Conservation (phyloP, 768 basidiomycete species). For the Naganishia onofrii region DNA sequence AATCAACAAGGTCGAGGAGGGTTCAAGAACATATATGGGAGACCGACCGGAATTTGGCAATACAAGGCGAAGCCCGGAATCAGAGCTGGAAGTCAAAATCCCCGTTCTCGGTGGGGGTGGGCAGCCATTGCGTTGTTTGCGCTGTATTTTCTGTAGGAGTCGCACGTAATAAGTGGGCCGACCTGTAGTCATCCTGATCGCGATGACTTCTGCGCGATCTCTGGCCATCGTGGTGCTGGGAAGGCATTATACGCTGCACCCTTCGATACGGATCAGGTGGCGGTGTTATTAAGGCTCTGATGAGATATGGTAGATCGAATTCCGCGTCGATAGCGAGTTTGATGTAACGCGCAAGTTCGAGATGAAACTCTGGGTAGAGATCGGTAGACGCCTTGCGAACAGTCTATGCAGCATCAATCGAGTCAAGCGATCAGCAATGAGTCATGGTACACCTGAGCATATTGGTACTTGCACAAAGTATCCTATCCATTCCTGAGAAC, state of each 20-base stretch:
- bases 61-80: too few relatives aligned
- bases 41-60: too few relatives aligned
- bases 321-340: constrained; percentile 8
- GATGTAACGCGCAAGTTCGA: constrained; percentile 87
- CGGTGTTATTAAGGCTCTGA: constrained; percentile 19
- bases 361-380: constrained; percentile 91
- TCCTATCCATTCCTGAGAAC: constrained; percentile 84
- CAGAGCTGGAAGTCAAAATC: constrained; percentile 21
- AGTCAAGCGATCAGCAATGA: not conserved
- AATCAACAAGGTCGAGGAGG: not conserved
- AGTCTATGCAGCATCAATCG: constrained; percentile 59
- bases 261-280: constrained; percentile 24
- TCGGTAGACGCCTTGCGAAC: constrained; percentile 89
- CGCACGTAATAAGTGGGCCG: not conserved
- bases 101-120: not conserved
- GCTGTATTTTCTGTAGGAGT: not conserved
- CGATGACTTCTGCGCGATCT: not conserved
- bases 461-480: constrained; percentile 68
- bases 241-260: not conserved
- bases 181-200: not conserved
- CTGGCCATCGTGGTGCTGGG: not conserved
- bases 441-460: not conserved
- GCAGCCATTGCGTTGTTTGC: constrained; percentile 5
- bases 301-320: constrained; percentile 25
- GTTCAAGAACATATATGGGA: not conserved